Conservation (phyloP, 2,329 filamentous ascomycete genomes). For the Zymoseptoria crescenta region DNA sequence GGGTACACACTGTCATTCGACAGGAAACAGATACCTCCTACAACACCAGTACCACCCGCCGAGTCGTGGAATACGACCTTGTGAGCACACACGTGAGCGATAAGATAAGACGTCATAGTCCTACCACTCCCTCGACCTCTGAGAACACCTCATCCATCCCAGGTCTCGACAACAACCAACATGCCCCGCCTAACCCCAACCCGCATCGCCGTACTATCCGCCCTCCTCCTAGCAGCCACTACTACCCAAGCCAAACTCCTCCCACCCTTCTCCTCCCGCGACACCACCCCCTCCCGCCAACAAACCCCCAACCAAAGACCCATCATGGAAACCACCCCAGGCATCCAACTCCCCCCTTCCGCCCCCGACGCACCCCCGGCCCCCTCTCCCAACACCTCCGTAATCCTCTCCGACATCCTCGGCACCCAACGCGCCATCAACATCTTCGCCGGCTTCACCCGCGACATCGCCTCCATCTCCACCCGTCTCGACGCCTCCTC, state of each 20-base stretch:
- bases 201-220: neutral
- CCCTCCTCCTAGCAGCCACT: neutral
- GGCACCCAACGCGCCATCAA: conserved; percentile 70
- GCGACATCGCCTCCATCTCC: conserved; percentile 63
- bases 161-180: neutral
- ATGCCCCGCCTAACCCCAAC: neutral
- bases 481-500: conserved; percentile 58
- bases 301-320: conserved; percentile 8
- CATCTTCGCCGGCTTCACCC: conserved; percentile 73
- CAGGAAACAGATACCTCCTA: neutral
- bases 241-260: conserved; percentile 3
- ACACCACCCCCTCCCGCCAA: conserved; percentile 9
- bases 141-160: neutral
- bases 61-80: neutral
- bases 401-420: conserved; percentile 78
- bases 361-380: conserved; percentile 4
- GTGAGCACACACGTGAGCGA: neutral
- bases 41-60: neutral
- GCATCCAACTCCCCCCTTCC: conserved; percentile 18
- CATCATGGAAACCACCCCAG: conserved; percentile 17
- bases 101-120: neutral
- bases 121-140: neutral
- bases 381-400: conserved; percentile 25
- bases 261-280: conserved; percentile 11
- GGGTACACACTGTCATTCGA: neutral